Percentiles rank a stretch among this genome's conserved stretches.
These are phyloP conservation scores for Chrysosporium queenslandicum DNA, from an alignment of 2,329 filamentous ascomycete genomes.

Conservation along the genomic window DNA sequence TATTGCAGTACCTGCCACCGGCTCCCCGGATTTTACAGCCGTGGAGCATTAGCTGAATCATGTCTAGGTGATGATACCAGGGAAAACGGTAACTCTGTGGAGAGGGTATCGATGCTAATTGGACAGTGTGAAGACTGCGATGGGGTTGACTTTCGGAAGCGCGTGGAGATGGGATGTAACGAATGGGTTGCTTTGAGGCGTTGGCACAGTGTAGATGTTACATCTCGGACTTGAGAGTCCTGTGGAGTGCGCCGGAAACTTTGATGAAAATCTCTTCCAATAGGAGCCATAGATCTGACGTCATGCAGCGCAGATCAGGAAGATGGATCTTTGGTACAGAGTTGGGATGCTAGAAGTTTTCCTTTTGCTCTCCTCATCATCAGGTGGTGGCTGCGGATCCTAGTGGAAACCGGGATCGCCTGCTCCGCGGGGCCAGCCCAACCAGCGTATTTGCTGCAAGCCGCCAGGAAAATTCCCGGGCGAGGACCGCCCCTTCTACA, in stretches of 20 bases:
- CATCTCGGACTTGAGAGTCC: background rate
- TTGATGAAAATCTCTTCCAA: background rate
- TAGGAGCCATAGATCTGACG: background rate
- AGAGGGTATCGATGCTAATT: background rate
- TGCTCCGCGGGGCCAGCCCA: too few species aligned
- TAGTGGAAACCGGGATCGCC: background rate
- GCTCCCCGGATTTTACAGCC: background rate
- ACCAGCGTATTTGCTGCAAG: too few species aligned
- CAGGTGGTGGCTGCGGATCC: too few species aligned
- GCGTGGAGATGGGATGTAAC: background rate
- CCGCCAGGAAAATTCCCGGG: too few species aligned
- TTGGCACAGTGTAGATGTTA: background rate
- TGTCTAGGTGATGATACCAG: background rate
- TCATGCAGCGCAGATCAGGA: background rate
- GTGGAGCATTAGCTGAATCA: background rate
- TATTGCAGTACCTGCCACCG: too few species aligned
- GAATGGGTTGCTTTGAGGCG: background rate
- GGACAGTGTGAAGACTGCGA: background rate
- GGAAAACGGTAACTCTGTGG: background rate
- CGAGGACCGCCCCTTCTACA: too few species aligned
- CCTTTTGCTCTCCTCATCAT: too few species aligned
- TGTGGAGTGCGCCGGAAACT: background rate
- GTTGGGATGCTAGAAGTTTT: too few species aligned
- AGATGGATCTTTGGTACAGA: background rate
- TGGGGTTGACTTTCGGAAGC: background rate